Percentiles rank a stretch among this genome's conserved stretches.
Conservation (phyloP, 306 rosid genomes). For the Vigna unguiculata region DNA sequence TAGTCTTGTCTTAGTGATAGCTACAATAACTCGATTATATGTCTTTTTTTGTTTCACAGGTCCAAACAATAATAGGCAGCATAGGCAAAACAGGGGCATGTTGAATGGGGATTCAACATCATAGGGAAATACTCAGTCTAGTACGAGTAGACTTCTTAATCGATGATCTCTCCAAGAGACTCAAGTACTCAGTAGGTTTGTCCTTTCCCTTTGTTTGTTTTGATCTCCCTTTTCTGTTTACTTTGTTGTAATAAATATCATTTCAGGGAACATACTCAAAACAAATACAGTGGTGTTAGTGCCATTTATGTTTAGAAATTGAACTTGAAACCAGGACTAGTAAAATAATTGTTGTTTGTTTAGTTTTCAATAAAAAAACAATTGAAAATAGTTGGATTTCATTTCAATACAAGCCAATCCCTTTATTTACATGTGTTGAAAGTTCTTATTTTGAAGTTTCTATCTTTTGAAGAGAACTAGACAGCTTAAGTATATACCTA, state of each 20-base stretch:
- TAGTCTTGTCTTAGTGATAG: conserved; percentile 13
- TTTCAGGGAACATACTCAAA: too few species aligned
- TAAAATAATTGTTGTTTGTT: too few species aligned
- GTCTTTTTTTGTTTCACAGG: conserved; percentile 56
- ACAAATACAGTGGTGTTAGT: neutral
- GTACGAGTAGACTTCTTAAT: conserved; percentile 55
- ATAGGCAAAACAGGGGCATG: conserved; percentile 78
- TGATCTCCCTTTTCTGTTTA: too few species aligned
- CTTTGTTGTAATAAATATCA: too few species aligned
- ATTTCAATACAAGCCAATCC: neutral
- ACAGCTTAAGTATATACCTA: conserved; percentile 48
- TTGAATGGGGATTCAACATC: conserved; percentile 62
- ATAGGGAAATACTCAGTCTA: conserved; percentile 57
- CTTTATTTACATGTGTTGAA: neutral
- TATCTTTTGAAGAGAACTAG: conserved; percentile 55
- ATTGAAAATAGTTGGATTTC: conserved; percentile 1
- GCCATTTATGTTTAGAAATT: conserved; percentile 8
- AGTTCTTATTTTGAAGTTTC: conserved; percentile 38
- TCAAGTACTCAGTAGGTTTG: conserved; percentile 72
- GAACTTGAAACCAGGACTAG: conserved; percentile 16
- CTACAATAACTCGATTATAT: neutral
- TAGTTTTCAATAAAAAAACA: too few species aligned
- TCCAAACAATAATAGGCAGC: conserved; percentile 67
- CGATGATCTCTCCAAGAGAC: conserved; percentile 56
- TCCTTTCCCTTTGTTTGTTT: neutral